Evolutionary conservation across 495 filamentous ascomycete genomes (phyloP), one percentile per base, ranked within the genome.

Genomic region (Patellaria atrata): DNA sequence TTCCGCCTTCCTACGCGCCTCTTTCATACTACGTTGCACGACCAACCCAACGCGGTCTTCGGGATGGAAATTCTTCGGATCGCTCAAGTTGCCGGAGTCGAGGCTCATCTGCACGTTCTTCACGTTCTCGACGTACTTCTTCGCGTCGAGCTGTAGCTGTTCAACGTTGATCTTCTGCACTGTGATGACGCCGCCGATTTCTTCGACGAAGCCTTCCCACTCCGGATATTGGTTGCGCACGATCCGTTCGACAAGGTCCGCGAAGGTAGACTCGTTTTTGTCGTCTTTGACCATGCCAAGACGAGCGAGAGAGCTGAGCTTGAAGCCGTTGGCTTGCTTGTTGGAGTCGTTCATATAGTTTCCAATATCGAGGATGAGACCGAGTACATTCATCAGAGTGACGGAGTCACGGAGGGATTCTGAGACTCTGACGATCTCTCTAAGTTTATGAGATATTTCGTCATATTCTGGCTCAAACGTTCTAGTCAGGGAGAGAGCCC

Each of bases 321-420:
- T 97, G 76, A 97, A 97, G 30, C 89, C 89, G 42, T 77, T 81
- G 2, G 91, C 89, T 57, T 96, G 91, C 59, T 97, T 97, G 57
- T 93, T 94, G 30, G 85, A 75, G 48, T 96, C 89, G 61, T 97
- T 97, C 89, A 97, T 97, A 66, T 89, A 97, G 52, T 97, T 97
- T 52, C 89, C 89, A 50, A 97, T 92, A 58, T 93, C 84, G 45
- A 96, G 64, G 54, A 97, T 97, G 30, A 97, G 63, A 40, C 87
- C 87, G 14, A 97, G 75, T 26, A 97, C 83, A 41, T 89, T 93
- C 73, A 94, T 93, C 47, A 97, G 61, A 5, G 82, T 73, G 2
- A 91, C 82, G 2, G 87, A 94, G 45, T 87, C 82, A 19, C 87
- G 70, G 28, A 97, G 59, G 11, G 82, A 79, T 57, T 97, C 91